Evolutionary conservation across 805 yeast genomes (phyloP), one percentile per base, ranked within the genome.

Genomic region (Candida arabinofermentans): DNA sequence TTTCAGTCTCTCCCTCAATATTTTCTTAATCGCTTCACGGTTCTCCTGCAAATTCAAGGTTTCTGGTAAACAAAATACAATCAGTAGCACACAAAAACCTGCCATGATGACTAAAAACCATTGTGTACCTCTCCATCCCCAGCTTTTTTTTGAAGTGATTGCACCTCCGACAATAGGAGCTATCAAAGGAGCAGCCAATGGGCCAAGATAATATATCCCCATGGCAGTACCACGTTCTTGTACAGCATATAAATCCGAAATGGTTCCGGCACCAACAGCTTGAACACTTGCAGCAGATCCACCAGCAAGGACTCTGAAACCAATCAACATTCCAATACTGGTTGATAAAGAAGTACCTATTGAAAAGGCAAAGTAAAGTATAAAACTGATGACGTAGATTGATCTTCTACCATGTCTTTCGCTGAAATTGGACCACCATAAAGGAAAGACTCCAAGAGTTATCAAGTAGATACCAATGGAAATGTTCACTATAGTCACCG

Each of bases 111-210:
- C 85, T 62, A 86, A 65, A 40, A 86, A 78, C 91, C 95, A 88
- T 55, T 85, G 93, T 3, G 96, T 85, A 2, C 91, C 86, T 57
- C 95, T 70, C 95, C 96, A 88, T 8, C 88, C 87, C 82, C 88
- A 84, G 9, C 71, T 69, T 33, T 73, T 67, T 29, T 58, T 55
- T 8, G 50, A 46, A 6, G 84, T 74, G 23, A 88, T 72, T 2
- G 81, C 79, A 45, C 96, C 91, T 37, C 96, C 95, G 39, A 81
- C 58, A 19, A 87, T 81, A 2, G 96, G 96, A 12, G 90, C 80
- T 3, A 85, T 48, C 37, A 88, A 69, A 0, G 95, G 96, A 0
- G 93, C 95, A 51, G 81, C 71, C 34, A 88, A 77, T 0, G 91
- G 85, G 0, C 96, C 96, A 36, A 88, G 62, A 57, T 87, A 88